A percentile compares a stretch with the other conserved stretches of the same genome.
Evolutionary conservation across 2,329 filamentous ascomycete genomes (phyloP).

Genomic region (Venturia aucupariae): DNA sequence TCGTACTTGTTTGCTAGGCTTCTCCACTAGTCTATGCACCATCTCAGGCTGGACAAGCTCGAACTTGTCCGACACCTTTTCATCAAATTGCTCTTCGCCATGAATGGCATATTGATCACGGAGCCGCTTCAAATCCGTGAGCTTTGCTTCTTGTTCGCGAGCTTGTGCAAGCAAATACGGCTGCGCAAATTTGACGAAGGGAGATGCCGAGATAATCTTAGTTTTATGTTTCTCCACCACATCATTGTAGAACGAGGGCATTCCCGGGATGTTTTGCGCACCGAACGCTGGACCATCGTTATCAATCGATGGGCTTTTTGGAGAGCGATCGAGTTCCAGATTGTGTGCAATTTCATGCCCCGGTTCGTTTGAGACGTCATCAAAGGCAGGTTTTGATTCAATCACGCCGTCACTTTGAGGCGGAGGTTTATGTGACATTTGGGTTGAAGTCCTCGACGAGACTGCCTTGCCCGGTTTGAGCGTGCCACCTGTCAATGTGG

Average conservation of each 20-base stretch:
- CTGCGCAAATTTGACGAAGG: constrained; percentile 90
- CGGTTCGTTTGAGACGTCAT: not conserved
- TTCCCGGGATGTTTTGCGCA: not conserved
- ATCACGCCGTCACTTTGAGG: not conserved
- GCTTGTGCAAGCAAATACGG: constrained; percentile 89
- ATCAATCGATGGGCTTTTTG: not conserved
- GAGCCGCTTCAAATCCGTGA: constrained; percentile 73
- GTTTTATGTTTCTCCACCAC: constrained; percentile 81
- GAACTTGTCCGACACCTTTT: constrained; percentile 46
- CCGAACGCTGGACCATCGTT: not conserved
- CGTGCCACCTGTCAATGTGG: constrained; percentile 40
- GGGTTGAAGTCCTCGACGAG: not conserved
- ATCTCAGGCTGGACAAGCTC: constrained; percentile 91
- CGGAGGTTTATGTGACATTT: not conserved
- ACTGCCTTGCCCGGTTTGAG: constrained; percentile 16
- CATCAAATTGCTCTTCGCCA: constrained; percentile 29
- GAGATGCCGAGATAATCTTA: constrained; percentile 87
- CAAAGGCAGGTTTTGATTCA: not conserved
- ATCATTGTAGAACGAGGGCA: constrained; percentile 16
- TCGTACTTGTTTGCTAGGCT: constrained; percentile 76
- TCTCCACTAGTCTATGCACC: constrained; percentile 75
- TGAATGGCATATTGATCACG: constrained; percentile 56
- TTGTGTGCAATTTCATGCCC: not conserved
- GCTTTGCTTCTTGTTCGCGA: constrained; percentile 76
- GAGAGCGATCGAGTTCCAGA: not conserved